These are phyloP conservation scores for Cinnamomum chago DNA, from an alignment of 164 flowering plant genomes.

Conservation along the genomic window DNA sequence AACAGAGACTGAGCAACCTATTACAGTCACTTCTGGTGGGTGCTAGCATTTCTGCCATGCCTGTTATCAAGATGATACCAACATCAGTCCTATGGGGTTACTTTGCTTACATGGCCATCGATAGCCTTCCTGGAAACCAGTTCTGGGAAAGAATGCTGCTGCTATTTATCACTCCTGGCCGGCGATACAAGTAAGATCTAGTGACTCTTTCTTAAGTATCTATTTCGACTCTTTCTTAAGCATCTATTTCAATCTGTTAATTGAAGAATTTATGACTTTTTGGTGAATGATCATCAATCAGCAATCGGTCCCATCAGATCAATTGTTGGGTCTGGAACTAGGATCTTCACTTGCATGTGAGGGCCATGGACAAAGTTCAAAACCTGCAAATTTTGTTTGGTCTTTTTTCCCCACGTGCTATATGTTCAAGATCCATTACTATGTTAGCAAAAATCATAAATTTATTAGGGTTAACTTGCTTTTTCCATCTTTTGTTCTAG, in stretches of 20 bases:
- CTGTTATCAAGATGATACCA: conserved; percentile 49
- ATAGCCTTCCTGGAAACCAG: conserved; percentile 83
- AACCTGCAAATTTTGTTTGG: not conserved
- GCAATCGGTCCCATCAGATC: not conserved
- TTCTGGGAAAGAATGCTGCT: conserved; percentile 71
- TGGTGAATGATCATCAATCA: not conserved
- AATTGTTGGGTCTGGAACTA: too few species aligned
- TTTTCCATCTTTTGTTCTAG: not conserved
- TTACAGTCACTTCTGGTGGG: conserved; percentile 65
- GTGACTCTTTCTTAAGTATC: not conserved
- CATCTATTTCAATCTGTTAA: not conserved
- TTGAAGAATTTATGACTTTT: not conserved
- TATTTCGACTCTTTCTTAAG: not conserved
- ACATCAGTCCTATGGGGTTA: conserved; percentile 72
- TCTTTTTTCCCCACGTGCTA: not conserved
- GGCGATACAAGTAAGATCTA: conserved; percentile 54
- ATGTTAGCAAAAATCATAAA: not conserved
- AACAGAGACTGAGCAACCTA: conserved; percentile 71
- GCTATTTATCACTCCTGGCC: conserved; percentile 51
- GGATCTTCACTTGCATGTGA: not conserved
- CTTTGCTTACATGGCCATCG: conserved; percentile 83
- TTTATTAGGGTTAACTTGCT: not conserved
- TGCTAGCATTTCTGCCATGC: conserved; percentile 41
- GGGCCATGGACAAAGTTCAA: not conserved
- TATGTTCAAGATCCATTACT: not conserved